These are phyloP conservation scores for Fomes fomentarius DNA, from an alignment of 1,284 basidiomycete genomes.

Conservation along the genomic window DNA sequence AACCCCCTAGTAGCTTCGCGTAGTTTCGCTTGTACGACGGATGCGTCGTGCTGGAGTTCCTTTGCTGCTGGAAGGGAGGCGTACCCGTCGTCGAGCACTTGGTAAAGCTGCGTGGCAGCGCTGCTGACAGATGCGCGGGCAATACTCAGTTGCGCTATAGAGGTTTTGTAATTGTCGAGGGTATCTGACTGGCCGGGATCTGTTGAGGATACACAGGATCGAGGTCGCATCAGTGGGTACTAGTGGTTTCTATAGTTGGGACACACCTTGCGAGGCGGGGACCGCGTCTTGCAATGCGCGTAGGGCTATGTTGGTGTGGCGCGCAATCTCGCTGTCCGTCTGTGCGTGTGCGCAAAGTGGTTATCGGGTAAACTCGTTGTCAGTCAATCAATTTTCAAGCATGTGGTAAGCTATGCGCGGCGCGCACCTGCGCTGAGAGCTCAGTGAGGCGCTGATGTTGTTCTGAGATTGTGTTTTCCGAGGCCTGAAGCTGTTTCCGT, in stretches of 20 bases:
- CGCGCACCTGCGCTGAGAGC: constrained; percentile 20
- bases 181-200: background rate
- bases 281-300: background rate
- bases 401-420: too few species aligned
- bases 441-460: constrained; percentile 22
- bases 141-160: constrained; percentile 1
- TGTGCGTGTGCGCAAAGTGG: background rate
- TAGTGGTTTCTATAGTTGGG: too few species aligned
- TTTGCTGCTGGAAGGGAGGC: background rate
- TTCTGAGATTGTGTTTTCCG: constrained; percentile 3
- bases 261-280: background rate
- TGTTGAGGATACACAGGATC: too few species aligned
- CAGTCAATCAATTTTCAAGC: too few species aligned
- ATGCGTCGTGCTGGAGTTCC: constrained; percentile 7
- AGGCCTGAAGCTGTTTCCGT: constrained; percentile 8
- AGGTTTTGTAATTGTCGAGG: background rate
- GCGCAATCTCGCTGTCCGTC: constrained; percentile 1
- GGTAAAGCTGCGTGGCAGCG: constrained; percentile 7
- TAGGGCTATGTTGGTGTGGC: background rate
- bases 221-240: too few species aligned
- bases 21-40: background rate
- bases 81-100: constrained; percentile 10
- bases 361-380: too few species aligned
- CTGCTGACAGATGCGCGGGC: background rate
- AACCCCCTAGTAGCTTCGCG: background rate